Evolutionary conservation across 2,329 filamentous ascomycete genomes (phyloP).

Genomic region (Bertia moriformis): DNA sequence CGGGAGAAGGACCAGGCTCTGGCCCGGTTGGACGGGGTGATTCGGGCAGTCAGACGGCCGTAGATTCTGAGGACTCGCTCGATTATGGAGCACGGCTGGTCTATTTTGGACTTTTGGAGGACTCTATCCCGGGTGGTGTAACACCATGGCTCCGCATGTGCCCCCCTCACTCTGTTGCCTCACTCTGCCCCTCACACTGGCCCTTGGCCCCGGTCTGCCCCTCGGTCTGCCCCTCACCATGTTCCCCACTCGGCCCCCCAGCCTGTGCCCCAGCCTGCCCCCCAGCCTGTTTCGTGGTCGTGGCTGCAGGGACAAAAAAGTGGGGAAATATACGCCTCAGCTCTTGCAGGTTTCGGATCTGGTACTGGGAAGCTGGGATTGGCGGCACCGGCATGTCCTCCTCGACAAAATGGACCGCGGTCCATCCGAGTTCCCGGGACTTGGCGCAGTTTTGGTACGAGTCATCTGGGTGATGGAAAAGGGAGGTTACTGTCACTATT

Average conservation of each 20-base stretch:
- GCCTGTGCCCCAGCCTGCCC: too few species aligned
- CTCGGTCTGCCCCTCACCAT: neutral
- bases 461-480: constrained; percentile 56
- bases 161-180: neutral
- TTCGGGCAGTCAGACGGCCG: constrained; percentile 42
- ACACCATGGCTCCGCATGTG: neutral
- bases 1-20: constrained; percentile 49
- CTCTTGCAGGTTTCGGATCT: constrained; percentile 65
- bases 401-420: constrained; percentile 72
- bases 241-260: too few species aligned
- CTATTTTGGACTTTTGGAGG: too few species aligned
- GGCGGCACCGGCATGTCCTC: constrained; percentile 49
- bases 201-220: neutral
- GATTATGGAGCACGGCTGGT: too few species aligned
- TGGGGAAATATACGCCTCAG: constrained; percentile 63
- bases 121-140: too few species aligned
- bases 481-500: too few species aligned
- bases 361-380: constrained; percentile 53
- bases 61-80: constrained; percentile 18
- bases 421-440: constrained; percentile 73
- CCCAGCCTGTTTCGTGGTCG: too few species aligned
- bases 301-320: too few species aligned
- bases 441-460: constrained; percentile 68
- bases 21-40: constrained; percentile 42
- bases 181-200: neutral